A percentile compares a stretch with the other conserved stretches of the same genome.
These are phyloP conservation scores for Lavandula angustifolia DNA, from an alignment of 257 asterid genomes.

Conservation along the genomic window DNA sequence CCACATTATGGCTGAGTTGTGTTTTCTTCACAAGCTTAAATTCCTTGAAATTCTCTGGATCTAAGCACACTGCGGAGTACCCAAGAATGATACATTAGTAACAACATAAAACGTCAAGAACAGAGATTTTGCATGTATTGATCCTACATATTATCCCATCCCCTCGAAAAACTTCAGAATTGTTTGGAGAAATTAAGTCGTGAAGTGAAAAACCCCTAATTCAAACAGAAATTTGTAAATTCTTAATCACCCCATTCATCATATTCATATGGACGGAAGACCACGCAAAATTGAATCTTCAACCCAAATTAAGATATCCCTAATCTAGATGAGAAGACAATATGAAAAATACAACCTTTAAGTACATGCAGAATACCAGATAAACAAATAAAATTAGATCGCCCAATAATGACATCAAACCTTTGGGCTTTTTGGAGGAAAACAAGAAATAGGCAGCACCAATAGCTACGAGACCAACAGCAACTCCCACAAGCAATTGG, in stretches of 20 bases:
- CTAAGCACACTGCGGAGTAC: constrained; percentile 62
- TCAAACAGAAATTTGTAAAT: constrained; percentile 9
- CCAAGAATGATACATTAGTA: constrained; percentile 23
- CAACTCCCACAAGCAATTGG: constrained; percentile 59
- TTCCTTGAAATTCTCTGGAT: constrained; percentile 78
- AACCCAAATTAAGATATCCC: constrained; percentile 23
- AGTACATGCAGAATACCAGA: constrained; percentile 26
- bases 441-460: constrained; percentile 59
- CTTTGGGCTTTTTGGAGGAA: constrained; percentile 77
- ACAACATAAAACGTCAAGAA: not conserved
- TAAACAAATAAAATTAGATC: constrained; percentile 2
- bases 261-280: not conserved
- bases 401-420: constrained; percentile 34
- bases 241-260: not conserved
- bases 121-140: not conserved
- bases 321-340: not conserved
- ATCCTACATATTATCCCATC: not conserved
- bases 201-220: constrained; percentile 9
- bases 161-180: not conserved
- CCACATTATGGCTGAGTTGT: constrained; percentile 92
- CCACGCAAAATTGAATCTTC: constrained; percentile 21
- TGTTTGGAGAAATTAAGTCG: not conserved
- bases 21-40: constrained; percentile 90
- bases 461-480: constrained; percentile 62
- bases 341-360: not conserved